Evolutionary conservation across 2,329 filamentous ascomycete genomes (phyloP).

Genomic region (Juglanconis oblonga): DNA sequence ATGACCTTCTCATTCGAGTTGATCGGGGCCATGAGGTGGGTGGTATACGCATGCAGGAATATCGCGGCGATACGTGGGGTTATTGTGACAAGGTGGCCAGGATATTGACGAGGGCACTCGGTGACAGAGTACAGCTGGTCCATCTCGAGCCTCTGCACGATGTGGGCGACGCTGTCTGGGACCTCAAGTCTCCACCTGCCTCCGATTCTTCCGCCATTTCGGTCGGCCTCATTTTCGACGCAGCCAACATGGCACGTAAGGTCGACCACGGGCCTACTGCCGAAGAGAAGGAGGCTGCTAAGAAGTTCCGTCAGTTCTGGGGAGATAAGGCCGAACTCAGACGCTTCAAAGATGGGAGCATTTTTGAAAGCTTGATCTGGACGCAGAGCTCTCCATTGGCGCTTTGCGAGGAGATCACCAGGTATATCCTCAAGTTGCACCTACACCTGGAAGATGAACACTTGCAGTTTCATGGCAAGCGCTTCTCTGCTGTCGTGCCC

Average conservation of each 20-base stretch:
- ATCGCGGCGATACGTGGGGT: constrained; percentile 40
- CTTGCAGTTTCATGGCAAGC: constrained; percentile 48
- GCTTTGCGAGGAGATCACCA: constrained; percentile 76
- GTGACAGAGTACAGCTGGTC: constrained; percentile 70
- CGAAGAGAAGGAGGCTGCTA: constrained; percentile 80
- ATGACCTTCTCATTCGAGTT: constrained; percentile 45
- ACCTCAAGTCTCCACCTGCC: constrained; percentile 38
- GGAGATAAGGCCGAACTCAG: constrained; percentile 88
- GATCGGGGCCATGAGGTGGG: constrained; percentile 10
- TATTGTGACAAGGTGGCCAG: constrained; percentile 59
- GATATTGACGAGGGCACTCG: constrained; percentile 68
- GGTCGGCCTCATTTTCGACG: constrained; percentile 70
- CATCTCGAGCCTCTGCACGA: constrained; percentile 38
- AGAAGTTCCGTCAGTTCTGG: constrained; percentile 87
- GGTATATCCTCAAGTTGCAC: constrained; percentile 68
- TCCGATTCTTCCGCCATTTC: constrained; percentile 36
- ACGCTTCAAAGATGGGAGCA: constrained; percentile 92
- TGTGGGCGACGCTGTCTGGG: constrained; percentile 39
- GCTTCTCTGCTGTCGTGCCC: constrained; percentile 47
- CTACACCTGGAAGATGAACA: constrained; percentile 58
- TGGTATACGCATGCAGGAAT: constrained; percentile 27
- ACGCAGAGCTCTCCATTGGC: constrained; percentile 58
- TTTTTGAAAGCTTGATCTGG: constrained; percentile 91
- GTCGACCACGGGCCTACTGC: constrained; percentile 87
- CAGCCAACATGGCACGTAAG: constrained; percentile 66